Evolutionary conservation across 306 rosid species (phyloP).

Genomic region (Lagenaria siceraria): DNA sequence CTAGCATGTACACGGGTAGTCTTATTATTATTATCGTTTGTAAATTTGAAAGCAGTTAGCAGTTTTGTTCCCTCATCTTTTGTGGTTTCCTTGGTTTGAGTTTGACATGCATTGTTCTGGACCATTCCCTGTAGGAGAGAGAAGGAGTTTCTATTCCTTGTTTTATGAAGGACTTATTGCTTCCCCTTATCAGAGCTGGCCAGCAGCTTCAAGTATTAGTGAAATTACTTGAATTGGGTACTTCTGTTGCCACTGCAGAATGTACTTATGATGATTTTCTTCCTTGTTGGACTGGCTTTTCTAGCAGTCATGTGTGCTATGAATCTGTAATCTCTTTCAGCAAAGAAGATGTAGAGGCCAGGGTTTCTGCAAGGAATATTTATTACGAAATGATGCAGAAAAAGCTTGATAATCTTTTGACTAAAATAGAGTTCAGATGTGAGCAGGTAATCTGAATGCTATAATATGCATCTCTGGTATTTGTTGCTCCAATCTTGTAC

Average conservation of each 20-base stretch:
- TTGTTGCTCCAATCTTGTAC: background rate
- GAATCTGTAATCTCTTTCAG: conserved; percentile 50
- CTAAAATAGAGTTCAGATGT: conserved; percentile 45
- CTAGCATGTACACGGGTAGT: conserved; percentile 56
- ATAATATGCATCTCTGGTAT: background rate
- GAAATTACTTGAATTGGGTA: conserved; percentile 77
- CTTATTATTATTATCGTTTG: background rate
- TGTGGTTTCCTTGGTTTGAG: conserved; percentile 3
- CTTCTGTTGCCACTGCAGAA: conserved; percentile 36
- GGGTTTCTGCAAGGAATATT: conserved; percentile 46
- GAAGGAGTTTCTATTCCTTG: conserved; percentile 71
- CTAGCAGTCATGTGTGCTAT: conserved; percentile 30
- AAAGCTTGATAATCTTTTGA: conserved; percentile 39
- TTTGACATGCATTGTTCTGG: conserved; percentile 23
- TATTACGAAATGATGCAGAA: conserved; percentile 65
- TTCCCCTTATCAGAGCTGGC: conserved; percentile 88
- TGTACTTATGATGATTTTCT: conserved; percentile 58
- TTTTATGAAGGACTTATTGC: conserved; percentile 50
- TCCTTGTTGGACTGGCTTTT: conserved; percentile 78
- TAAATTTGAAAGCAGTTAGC: background rate
- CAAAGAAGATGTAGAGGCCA: conserved; percentile 43
- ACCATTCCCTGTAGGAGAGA: conserved; percentile 47
- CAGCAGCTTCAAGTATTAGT: conserved; percentile 87
- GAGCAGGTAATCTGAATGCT: conserved; percentile 47
- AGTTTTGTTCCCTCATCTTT: conserved; percentile 3